Conservation (phyloP, 768 basidiomycete species). For the Xerocomus potaroensis region DNA sequence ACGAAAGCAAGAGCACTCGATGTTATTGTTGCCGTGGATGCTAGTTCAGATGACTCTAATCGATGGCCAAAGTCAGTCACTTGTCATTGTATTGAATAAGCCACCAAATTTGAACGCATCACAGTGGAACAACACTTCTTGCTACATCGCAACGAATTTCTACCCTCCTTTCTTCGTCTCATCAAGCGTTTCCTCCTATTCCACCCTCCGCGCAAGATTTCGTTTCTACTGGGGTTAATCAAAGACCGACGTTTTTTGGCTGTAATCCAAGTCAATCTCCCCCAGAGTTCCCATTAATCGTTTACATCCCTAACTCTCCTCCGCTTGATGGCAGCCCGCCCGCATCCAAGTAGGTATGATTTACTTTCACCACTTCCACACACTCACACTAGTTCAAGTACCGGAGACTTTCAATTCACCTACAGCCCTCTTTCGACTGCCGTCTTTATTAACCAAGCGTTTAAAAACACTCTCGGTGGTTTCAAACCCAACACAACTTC, state of each 20-base stretch:
- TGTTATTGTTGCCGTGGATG: constrained; percentile 73
- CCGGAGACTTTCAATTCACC: constrained; percentile 53
- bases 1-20: constrained; percentile 67
- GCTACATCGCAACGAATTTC: constrained; percentile 41
- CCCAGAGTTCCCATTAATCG: constrained; percentile 59
- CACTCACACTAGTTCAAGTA: constrained; percentile 31
- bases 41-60: constrained; percentile 51
- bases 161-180: constrained; percentile 42
- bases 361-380: neutral
- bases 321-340: constrained; percentile 58
- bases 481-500: constrained; percentile 55
- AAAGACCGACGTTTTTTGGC: constrained; percentile 75
- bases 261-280: constrained; percentile 52
- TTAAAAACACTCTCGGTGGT: constrained; percentile 51
- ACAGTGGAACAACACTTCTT: constrained; percentile 52
- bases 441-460: constrained; percentile 60
- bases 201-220: constrained; percentile 51
- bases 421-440: constrained; percentile 53
- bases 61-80: constrained; percentile 63
- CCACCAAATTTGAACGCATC: constrained; percentile 1
- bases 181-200: constrained; percentile 63
- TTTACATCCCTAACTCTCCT: constrained; percentile 78
- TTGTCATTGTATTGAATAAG: neutral
- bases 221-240: constrained; percentile 56
- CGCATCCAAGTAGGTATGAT: constrained; percentile 52